Percentiles rank a stretch among this genome's conserved stretches.
Conservation (phyloP, 306 rosid genomes). For the Rosa rugosa region DNA sequence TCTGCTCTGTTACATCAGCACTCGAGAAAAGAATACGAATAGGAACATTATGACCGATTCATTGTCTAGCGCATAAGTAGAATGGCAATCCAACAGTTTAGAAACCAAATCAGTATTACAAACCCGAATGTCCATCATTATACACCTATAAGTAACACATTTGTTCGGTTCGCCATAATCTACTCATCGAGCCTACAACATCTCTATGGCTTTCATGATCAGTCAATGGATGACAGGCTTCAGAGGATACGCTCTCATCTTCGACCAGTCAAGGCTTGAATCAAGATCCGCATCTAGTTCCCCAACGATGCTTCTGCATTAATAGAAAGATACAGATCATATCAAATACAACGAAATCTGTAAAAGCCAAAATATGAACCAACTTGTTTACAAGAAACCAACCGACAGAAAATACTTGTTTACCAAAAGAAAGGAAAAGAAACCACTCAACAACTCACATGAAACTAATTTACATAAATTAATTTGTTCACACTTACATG, state of each 20-base stretch:
- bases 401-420: not conserved
- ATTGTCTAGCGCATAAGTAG: not conserved
- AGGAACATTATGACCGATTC: not conserved
- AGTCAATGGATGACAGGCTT: slow-evolving; percentile 81
- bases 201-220: slow-evolving; percentile 5
- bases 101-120: not conserved
- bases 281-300: slow-evolving; percentile 94
- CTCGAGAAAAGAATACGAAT: not conserved
- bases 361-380: not conserved
- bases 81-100: slow-evolving; percentile 2
- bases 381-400: not conserved
- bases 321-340: slow-evolving; percentile 14
- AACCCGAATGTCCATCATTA: not conserved
- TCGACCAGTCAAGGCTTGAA: slow-evolving; percentile 71
- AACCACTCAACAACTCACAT: not conserved
- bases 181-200: slow-evolving; percentile 7
- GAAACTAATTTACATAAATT: not conserved
- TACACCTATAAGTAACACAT: not conserved
- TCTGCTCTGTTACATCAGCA: not conserved
- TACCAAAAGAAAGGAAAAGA: not conserved
- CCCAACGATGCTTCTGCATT: slow-evolving; percentile 93
- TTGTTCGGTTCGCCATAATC: not conserved
- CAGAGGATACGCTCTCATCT: slow-evolving; percentile 86
- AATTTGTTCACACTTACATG: slow-evolving; percentile 51
- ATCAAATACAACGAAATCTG: not conserved